These are phyloP conservation scores for Cydonia oblonga DNA, from an alignment of 331 rosid species.

Conservation along the genomic window DNA sequence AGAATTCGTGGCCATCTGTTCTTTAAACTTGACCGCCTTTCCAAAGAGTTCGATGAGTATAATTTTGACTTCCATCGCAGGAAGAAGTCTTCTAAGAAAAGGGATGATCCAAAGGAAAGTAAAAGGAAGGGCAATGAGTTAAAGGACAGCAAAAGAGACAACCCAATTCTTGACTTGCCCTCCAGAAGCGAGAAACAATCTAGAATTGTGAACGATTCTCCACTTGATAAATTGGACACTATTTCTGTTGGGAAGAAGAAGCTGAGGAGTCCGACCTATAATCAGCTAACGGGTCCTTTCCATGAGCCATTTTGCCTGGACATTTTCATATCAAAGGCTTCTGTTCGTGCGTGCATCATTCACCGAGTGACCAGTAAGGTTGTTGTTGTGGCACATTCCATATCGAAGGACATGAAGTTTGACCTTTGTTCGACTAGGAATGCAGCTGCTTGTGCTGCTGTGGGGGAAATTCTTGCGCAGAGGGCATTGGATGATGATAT, in stretches of 20 bases:
- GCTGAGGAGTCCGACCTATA: conserved; percentile 62
- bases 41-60: conserved; percentile 80
- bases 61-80: conserved; percentile 54
- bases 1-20: conserved; percentile 62
- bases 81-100: conserved; percentile 37
- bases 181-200: conserved; percentile 22
- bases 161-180: neutral
- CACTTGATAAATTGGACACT: conserved; percentile 12
- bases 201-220: conserved; percentile 15
- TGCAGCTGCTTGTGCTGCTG: conserved; percentile 64
- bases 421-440: conserved; percentile 62
- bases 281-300: conserved; percentile 71
- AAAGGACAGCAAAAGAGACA: conserved; percentile 12
- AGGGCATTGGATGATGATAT: conserved; percentile 74
- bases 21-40: conserved; percentile 68
- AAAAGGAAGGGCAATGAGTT: conserved; percentile 8
- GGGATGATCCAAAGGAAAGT: conserved; percentile 16
- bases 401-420: conserved; percentile 70
- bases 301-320: conserved; percentile 81
- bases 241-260: conserved; percentile 34
- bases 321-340: conserved; percentile 67
- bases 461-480: conserved; percentile 68
- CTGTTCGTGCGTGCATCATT: conserved; percentile 66
- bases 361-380: conserved; percentile 78
- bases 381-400: conserved; percentile 83